Conservation (phyloP, 176 grass and related monocot genomes). For the Paspalum notatum region DNA sequence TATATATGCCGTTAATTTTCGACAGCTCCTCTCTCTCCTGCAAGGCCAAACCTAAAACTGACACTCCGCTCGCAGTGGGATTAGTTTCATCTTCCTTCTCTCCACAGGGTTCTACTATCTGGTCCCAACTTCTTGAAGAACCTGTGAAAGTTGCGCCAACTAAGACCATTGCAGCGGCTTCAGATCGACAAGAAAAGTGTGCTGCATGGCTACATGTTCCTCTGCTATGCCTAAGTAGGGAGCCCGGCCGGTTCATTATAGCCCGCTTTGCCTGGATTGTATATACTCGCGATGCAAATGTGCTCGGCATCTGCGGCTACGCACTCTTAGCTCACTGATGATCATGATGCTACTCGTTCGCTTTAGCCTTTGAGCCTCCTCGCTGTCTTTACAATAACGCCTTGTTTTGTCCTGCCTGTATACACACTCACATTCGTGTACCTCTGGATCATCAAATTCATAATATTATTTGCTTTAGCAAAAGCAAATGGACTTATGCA, state of each 20-base stretch:
- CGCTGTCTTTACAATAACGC: constrained; percentile 58
- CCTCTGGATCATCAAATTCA: neutral
- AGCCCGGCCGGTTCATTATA: constrained; percentile 37
- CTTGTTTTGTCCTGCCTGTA: constrained; percentile 45
- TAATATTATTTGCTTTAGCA: neutral
- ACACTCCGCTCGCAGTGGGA: no score
- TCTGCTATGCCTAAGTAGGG: constrained; percentile 8
- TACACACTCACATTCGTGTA: neutral
- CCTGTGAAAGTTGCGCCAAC: constrained; percentile 15
- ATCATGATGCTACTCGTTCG: constrained; percentile 19
- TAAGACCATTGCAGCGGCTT: neutral
- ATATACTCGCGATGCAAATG: constrained; percentile 39
- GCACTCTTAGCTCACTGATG: neutral
- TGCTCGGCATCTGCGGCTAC: constrained; percentile 46
- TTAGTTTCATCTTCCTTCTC: neutral
- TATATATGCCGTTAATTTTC: no score
- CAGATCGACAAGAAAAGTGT: constrained; percentile 39
- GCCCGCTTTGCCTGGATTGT: constrained; percentile 43
- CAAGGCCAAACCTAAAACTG: no score
- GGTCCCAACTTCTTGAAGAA: constrained; percentile 10
- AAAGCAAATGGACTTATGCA: neutral
- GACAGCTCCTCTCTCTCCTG: no score
- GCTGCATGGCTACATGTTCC: constrained; percentile 28
- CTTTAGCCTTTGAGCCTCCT: constrained; percentile 26
- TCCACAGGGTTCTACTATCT: neutral